These are phyloP conservation scores for Cladophialophora chaetospira DNA, from an alignment of 2,329 filamentous ascomycete species.

Conservation along the genomic window DNA sequence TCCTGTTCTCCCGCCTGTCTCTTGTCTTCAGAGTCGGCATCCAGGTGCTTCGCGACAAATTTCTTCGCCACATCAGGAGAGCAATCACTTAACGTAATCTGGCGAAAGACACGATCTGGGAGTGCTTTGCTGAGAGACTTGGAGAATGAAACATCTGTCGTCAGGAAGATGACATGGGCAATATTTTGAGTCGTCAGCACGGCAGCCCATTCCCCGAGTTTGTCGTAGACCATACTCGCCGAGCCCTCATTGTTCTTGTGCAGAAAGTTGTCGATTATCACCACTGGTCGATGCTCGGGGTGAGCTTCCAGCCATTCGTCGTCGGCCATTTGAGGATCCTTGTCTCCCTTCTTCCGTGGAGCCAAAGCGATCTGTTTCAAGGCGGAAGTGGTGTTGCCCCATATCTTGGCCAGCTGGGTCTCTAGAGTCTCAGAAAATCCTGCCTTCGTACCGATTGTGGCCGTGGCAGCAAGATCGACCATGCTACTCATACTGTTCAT, in stretches of 20 bases:
- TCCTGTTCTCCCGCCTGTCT: conserved; percentile 42
- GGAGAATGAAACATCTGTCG: conserved; percentile 82
- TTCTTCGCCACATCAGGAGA: conserved; percentile 82
- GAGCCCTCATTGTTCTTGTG: conserved; percentile 71
- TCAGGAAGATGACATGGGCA: conserved; percentile 92
- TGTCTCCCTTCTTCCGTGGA: conserved; percentile 69
- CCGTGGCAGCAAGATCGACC: conserved; percentile 87
- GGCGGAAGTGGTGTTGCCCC: conserved; percentile 77
- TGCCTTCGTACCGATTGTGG: conserved; percentile 90
- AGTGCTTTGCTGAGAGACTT: conserved; percentile 85
- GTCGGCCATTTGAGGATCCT: conserved; percentile 70
- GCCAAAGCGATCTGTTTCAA: conserved; percentile 76
- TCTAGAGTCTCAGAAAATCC: conserved; percentile 93
- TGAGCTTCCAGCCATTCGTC: conserved; percentile 90
- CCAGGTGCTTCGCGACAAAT: conserved; percentile 83
- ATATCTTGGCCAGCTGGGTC: conserved; percentile 84
- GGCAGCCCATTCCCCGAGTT: conserved; percentile 87
- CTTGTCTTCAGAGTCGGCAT: conserved; percentile 45
- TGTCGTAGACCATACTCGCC: conserved; percentile 68
- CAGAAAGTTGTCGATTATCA: conserved; percentile 90
- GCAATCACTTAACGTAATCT: conserved; percentile 82
- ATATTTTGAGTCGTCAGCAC: conserved; percentile 81
- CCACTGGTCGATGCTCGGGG: conserved; percentile 76
- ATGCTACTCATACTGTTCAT: conserved; percentile 93
- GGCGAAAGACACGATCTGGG: conserved; percentile 86